Evolutionary conservation across 305 asterid genomes (phyloP).

Genomic region (Solanum chacoense): DNA sequence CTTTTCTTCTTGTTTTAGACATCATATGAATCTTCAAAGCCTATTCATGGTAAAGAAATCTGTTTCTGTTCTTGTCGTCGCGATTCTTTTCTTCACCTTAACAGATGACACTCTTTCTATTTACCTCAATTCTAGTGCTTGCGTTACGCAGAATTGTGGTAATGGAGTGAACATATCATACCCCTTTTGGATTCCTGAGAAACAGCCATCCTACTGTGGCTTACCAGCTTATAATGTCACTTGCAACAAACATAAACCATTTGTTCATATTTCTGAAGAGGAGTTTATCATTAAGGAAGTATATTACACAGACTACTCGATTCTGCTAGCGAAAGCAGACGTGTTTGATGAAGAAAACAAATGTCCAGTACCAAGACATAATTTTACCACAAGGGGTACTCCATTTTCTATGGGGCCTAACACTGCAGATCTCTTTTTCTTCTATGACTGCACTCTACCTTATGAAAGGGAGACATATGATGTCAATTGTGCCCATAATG

Average conservation of each 20-base stretch:
- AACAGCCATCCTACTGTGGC: constrained; percentile 38
- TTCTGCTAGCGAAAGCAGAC: constrained; percentile 24
- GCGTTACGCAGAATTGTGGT: constrained; percentile 31
- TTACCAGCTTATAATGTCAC: constrained; percentile 23
- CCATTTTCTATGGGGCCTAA: constrained; percentile 37
- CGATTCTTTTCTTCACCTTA: constrained; percentile 9
- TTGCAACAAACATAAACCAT: constrained; percentile 22
- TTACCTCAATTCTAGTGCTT: constrained; percentile 8
- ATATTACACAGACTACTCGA: constrained; percentile 19
- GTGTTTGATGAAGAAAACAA: constrained; percentile 3
- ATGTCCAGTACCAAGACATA: constrained; percentile 38
- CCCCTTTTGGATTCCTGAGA: constrained; percentile 49
- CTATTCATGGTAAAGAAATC: constrained; percentile 2
- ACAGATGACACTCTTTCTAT: constrained; percentile 1
- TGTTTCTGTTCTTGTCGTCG: constrained; percentile 3
- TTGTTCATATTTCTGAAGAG: constrained; percentile 23
- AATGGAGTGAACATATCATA: constrained; percentile 21
- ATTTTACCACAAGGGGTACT: constrained; percentile 27
- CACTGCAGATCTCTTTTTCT: constrained; percentile 35
- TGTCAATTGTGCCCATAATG: constrained; percentile 37
- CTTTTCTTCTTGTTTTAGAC: neutral
- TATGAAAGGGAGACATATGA: constrained; percentile 25
- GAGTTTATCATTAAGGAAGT: constrained; percentile 30
- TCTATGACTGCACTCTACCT: constrained; percentile 36
- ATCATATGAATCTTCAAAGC: constrained; percentile 6